These are phyloP conservation scores for Penicillium soppii DNA, from an alignment of 495 filamentous ascomycete species.

Conservation along the genomic window DNA sequence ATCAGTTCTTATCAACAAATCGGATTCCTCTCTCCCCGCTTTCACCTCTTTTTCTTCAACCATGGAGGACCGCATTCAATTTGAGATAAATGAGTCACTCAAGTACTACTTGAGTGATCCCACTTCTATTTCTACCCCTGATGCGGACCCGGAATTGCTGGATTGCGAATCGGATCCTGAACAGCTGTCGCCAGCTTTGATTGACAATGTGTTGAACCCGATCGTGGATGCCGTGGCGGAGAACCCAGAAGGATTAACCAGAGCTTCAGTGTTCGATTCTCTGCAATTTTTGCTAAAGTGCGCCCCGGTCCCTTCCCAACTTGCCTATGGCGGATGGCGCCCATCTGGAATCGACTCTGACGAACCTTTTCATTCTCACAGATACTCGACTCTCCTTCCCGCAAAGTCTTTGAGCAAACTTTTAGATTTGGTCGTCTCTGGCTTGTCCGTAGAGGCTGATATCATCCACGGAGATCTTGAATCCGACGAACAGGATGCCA, in stretches of 20 bases:
- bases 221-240: slow-evolving; percentile 93
- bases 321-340: slow-evolving; percentile 36
- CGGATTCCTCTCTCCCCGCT: slow-evolving; percentile 15
- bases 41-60: slow-evolving; percentile 23
- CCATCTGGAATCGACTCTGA: slow-evolving; percentile 53
- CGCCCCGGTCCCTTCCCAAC: slow-evolving; percentile 61
- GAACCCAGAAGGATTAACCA: slow-evolving; percentile 81
- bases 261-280: slow-evolving; percentile 80
- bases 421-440: slow-evolving; percentile 88
- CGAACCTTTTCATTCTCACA: slow-evolving; percentile 61
- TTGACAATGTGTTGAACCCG: slow-evolving; percentile 84
- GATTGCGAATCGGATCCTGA: slow-evolving; percentile 94
- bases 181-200: slow-evolving; percentile 67
- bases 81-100: slow-evolving; percentile 93
- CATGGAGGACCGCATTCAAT: slow-evolving; percentile 77
- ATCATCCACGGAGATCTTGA: slow-evolving; percentile 82
- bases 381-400: slow-evolving; percentile 80
- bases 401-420: slow-evolving; percentile 84
- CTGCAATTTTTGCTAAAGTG: slow-evolving; percentile 97
- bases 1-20: slow-evolving; percentile 20
- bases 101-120: slow-evolving; percentile 96
- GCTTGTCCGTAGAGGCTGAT: slow-evolving; percentile 90
- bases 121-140: slow-evolving; percentile 74
- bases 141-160: slow-evolving; percentile 78
- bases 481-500: slow-evolving; percentile 82